Conservation (phyloP, 2,329 filamentous ascomycete genomes). For the Xylaria sp. region DNA sequence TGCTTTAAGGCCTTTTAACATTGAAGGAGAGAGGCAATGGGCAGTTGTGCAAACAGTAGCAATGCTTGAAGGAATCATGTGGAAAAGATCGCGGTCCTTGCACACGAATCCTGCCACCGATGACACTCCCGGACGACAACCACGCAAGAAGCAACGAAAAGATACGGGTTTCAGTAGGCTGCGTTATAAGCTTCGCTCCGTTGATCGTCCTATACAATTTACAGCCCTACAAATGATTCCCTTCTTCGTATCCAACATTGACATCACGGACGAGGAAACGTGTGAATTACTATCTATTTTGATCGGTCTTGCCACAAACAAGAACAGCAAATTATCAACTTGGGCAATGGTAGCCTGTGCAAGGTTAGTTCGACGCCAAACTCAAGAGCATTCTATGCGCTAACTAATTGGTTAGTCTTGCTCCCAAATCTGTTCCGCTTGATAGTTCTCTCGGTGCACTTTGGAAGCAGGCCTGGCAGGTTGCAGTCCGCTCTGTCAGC, state of each 20-base stretch:
- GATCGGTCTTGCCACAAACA: conserved; percentile 67
- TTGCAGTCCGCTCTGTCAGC: conserved; percentile 72
- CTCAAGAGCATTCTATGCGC: background rate
- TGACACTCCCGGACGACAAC: conserved; percentile 58
- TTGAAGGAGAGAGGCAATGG: conserved; percentile 65
- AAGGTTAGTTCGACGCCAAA: conserved; percentile 58
- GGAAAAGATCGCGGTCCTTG: conserved; percentile 34
- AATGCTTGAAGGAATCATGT: conserved; percentile 58
- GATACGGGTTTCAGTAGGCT: conserved; percentile 52
- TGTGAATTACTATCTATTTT: conserved; percentile 63
- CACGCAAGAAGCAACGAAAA: conserved; percentile 59
- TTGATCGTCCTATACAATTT: conserved; percentile 51
- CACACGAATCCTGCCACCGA: conserved; percentile 34
- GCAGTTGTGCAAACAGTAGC: conserved; percentile 63
- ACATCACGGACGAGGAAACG: conserved; percentile 57
- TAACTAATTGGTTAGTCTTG: conserved; percentile 48
- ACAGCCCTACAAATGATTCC: conserved; percentile 63
- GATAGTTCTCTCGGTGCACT: conserved; percentile 48
- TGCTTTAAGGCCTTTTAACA: conserved; percentile 57
- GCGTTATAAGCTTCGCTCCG: conserved; percentile 53
- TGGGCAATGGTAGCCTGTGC: conserved; percentile 88
- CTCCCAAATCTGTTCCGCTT: conserved; percentile 49
- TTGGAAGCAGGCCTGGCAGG: conserved; percentile 80
- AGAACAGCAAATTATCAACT: conserved; percentile 67
- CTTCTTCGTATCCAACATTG: conserved; percentile 57